These are phyloP conservation scores for Takakia lepidozioides DNA, from an alignment of 225 moss, liverwort and hornwort genomes.

Conservation along the genomic window DNA sequence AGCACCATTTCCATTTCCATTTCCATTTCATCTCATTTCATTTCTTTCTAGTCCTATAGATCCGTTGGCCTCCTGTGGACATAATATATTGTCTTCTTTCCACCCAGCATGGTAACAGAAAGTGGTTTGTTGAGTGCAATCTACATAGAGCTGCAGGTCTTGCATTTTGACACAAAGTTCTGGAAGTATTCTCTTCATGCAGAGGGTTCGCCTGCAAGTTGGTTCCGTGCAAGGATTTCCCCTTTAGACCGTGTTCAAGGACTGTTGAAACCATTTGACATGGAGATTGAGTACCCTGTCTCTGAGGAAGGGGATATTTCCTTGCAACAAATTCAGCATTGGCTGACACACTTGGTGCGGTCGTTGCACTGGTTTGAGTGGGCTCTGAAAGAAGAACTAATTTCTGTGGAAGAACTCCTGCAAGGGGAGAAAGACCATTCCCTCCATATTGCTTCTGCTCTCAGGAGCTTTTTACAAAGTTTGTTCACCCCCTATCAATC, in stretches of 20 bases:
- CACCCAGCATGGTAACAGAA: too few species aligned
- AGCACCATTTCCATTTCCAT: too few species aligned
- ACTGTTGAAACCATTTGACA: slow-evolving; percentile 30
- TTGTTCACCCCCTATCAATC: slow-evolving; percentile 26
- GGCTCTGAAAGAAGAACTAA: slow-evolving; percentile 53
- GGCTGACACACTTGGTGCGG: slow-evolving; percentile 41
- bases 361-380: slow-evolving; percentile 90
- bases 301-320: slow-evolving; percentile 22
- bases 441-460: slow-evolving; percentile 19
- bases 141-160: too few species aligned
- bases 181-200: slow-evolving; percentile 9
- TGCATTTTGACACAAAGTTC: too few species aligned
- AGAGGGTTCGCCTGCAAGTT: slow-evolving; percentile 56
- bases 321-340: slow-evolving; percentile 38
- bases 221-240: slow-evolving; percentile 44
- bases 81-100: too few species aligned
- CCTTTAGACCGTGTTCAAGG: slow-evolving; percentile 14
- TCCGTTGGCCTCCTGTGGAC: too few species aligned
- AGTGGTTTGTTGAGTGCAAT: too few species aligned
- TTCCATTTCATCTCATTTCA: too few species aligned
- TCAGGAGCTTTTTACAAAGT: slow-evolving; percentile 39
- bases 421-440: slow-evolving; percentile 15
- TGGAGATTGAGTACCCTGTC: slow-evolving; percentile 31
- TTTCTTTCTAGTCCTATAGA: too few species aligned
- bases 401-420: slow-evolving; percentile 38